phyloP scores from a whole-genome alignment of 176 grass and related monocot species.

The Eragrostis curvula region DNA sequence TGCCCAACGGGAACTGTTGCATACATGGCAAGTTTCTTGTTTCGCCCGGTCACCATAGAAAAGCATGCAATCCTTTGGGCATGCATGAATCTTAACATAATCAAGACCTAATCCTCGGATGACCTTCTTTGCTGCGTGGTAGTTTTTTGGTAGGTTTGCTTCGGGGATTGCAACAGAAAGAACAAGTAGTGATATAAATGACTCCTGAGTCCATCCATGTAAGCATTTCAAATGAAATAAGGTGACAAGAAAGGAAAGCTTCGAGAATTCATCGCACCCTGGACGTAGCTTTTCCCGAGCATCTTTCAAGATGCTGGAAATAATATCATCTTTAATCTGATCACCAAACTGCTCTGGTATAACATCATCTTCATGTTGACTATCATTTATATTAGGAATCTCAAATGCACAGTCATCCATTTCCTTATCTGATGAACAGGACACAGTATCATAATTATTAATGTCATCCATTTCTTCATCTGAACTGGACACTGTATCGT shows the following conservation, averaged over 20 bases:
- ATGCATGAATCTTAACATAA: slow-evolving; percentile 45
- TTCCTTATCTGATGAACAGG: not conserved
- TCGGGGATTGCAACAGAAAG: not conserved
- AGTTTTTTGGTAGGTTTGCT: slow-evolving; percentile 26
- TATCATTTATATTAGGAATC: not conserved
- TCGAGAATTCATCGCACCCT: not conserved
- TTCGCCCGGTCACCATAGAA: not conserved
- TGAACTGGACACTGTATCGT: not conserved
- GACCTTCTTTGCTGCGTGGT: slow-evolving; percentile 33
- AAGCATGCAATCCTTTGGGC: slow-evolving; percentile 33
- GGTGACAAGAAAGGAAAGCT: slow-evolving; percentile 23
- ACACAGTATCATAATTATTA: not conserved
- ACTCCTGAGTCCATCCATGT: slow-evolving; percentile 34
- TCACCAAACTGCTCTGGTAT: not conserved
- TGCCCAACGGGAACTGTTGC: not conserved
- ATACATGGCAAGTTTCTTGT: slow-evolving; percentile 6
- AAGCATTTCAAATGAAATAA: slow-evolving; percentile 30
- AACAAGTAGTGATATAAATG: slow-evolving; percentile 7
- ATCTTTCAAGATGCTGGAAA: slow-evolving; percentile 7
- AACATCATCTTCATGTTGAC: not conserved
- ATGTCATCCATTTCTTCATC: not conserved
- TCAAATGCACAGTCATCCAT: not conserved
- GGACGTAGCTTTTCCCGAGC: not conserved
- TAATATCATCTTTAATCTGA: not conserved
- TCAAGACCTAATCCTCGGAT: slow-evolving; percentile 3